phyloP scores from a whole-genome alignment of 1,284 basidiomycete genomes.

The Ustilago tritici region DNA sequence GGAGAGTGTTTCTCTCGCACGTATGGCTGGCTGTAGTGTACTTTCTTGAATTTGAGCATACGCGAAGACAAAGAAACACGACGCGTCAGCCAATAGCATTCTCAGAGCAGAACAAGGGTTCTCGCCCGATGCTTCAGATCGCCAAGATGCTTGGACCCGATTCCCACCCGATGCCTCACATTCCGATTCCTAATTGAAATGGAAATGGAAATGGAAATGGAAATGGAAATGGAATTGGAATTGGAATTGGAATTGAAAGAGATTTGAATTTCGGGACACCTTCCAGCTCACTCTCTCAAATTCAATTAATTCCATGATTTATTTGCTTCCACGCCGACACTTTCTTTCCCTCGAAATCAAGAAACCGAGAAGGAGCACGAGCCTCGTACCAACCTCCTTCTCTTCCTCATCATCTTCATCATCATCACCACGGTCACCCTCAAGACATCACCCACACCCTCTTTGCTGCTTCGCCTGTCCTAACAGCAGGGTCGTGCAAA shows the following conservation, averaged over 20 bases:
- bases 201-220: constrained; percentile 2
- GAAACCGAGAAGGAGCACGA: background rate
- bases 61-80: constrained; percentile 12
- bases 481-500: background rate
- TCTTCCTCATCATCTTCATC: constrained; percentile 10
- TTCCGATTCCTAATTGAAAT: background rate
- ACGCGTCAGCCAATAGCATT: constrained; percentile 20
- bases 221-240: background rate
- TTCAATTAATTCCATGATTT: background rate
- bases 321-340: constrained; percentile 5
- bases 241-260: background rate
- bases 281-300: constrained; percentile 33
- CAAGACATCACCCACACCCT: background rate
- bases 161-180: background rate
- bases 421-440: background rate
- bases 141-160: background rate
- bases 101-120: background rate
- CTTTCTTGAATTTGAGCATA: background rate
- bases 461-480: background rate
- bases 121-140: background rate
- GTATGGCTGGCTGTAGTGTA: background rate
- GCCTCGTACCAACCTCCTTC: background rate
- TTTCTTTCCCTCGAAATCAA: background rate
- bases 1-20: constrained; percentile 14
- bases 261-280: background rate